Conservation (phyloP, 352 stramenopile genomes). For the Phytophthora hibernalis region DNA sequence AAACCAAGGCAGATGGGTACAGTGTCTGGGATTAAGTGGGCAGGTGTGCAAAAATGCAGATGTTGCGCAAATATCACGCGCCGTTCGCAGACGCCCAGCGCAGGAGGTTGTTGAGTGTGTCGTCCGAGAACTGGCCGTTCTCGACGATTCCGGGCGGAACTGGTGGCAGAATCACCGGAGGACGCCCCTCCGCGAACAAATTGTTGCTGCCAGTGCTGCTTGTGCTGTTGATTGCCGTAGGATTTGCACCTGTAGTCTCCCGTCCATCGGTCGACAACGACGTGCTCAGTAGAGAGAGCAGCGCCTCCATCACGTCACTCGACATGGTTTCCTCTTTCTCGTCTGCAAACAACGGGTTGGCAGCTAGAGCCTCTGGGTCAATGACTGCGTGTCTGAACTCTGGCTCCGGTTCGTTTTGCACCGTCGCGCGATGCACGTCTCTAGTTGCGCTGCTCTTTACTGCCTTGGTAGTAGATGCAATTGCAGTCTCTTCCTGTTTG, state of each 20-base stretch:
- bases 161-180: constrained; percentile 25
- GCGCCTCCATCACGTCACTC: constrained; percentile 40
- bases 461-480: constrained; percentile 14
- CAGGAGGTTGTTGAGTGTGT: constrained; percentile 55
- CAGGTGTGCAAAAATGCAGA: neutral
- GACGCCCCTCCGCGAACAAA: constrained; percentile 38
- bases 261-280: constrained; percentile 40
- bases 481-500: constrained; percentile 23
- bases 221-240: constrained; percentile 15
- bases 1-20: neutral
- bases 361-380: constrained; percentile 17
- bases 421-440: constrained; percentile 18
- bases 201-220: constrained; percentile 30
- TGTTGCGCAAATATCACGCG: neutral
- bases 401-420: constrained; percentile 14
- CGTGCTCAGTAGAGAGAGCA: constrained; percentile 45
- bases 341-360: constrained; percentile 37
- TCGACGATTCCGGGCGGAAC: constrained; percentile 43
- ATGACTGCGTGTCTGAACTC: constrained; percentile 27
- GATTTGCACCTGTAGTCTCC: neutral
- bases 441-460: constrained; percentile 21
- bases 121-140: constrained; percentile 58
- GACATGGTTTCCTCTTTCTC: constrained; percentile 33
- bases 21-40: neutral
- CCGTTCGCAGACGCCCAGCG: constrained; percentile 33